Base-by-base conservation (phyloP, 345 rosid species). In the Lumnitzera littorea region DNA sequence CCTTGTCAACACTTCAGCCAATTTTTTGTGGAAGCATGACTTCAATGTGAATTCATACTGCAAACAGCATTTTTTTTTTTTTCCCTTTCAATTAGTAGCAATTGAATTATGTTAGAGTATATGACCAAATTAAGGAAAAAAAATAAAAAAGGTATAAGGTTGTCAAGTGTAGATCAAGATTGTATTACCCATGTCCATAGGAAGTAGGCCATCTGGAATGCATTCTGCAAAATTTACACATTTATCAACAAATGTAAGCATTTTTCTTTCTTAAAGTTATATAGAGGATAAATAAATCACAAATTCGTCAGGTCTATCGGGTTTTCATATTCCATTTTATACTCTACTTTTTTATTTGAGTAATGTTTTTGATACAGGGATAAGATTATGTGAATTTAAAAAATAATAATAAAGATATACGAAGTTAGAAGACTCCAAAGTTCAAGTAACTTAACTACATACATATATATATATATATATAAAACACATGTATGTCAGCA, bases 171-270 rank as follows among this genome's bases (percentile, higher is more conserved):
- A 50, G 20, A 8, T 15, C 23, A 31, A 41, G 47, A 41, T 64
- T 9, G 7, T 36, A 7, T 36, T 78, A 81, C 83, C 86, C 83
- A 76, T 69, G 59, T 65, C 86, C 83, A 78, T 20, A 81, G 63
- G 60, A 78, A 78, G 61, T 76, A 73, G 15, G 86, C 78, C 61
- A 81, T 69, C 67, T 81, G 81, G 52, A 75, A 81, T 15, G 86
- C 79, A 62, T 81, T 81, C 81, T 81, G 75, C 14, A 24, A 5
- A 50, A 13, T 17, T 15, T 23, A 25, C 5, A 17, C 43, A 36
- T 36, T 53, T 56, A 52, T 7, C 20, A 13, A 24, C 4, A 46
- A 43, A 23, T 25, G 50, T 27, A 10, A 59, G 53, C 36, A 15
- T 12, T 5, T 27, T 27, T 27, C 4, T 27, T 27, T 27, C 5